phyloP scores from a whole-genome alignment of 148 eudicot species.

The Chenopodium suecicum region DNA sequence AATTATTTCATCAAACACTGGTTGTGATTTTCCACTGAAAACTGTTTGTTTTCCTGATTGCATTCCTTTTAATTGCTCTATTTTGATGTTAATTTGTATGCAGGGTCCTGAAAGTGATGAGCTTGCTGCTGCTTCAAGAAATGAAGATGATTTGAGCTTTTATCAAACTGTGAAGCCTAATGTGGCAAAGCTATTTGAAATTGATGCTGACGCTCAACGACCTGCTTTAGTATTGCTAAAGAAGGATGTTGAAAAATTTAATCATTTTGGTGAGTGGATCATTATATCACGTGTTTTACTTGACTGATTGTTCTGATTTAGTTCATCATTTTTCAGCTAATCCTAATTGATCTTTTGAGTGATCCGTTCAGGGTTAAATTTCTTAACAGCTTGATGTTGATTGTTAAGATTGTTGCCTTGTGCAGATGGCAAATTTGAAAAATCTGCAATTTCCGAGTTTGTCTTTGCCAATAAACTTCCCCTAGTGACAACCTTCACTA shows the following conservation, averaged over 20 bases:
- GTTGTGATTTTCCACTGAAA: neutral
- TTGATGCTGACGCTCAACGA: conserved; percentile 66
- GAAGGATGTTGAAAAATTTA: conserved; percentile 81
- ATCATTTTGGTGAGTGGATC: conserved; percentile 56
- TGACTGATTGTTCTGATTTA: neutral
- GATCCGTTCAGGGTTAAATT: neutral
- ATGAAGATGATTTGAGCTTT: conserved; percentile 77
- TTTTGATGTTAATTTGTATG: conserved; percentile 12
- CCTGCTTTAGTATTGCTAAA: conserved; percentile 83
- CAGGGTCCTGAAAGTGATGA: conserved; percentile 84
- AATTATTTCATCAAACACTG: neutral
- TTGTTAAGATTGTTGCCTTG: conserved; percentile 7
- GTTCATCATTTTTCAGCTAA: neutral
- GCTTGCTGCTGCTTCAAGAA: conserved; percentile 84
- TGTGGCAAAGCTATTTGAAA: conserved; percentile 77
- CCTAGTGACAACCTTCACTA: conserved; percentile 69
- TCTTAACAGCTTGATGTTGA: conserved; percentile 13
- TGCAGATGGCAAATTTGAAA: conserved; percentile 70
- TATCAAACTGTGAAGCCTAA: conserved; percentile 80
- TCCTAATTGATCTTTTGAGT: neutral
- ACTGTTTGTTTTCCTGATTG: neutral
- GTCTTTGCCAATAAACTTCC: conserved; percentile 86
- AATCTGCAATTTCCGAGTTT: conserved; percentile 71
- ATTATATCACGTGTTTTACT: conserved; percentile 5
- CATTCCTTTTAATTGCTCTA: neutral